Conservation (phyloP, 108 stramenopile species). For the Fragilaria crotonensis region DNA sequence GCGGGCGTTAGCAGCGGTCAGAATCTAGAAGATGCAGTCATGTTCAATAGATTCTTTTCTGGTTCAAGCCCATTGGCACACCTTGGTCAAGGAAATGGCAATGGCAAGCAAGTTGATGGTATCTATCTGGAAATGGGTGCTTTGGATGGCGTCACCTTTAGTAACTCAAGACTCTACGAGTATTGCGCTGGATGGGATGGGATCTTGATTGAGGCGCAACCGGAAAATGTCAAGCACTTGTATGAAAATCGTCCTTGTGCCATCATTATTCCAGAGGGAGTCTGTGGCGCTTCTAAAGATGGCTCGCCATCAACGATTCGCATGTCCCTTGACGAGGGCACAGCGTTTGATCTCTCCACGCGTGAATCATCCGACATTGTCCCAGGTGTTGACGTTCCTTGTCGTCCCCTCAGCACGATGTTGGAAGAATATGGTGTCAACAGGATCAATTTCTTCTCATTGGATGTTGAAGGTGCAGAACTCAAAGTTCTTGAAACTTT, state of each 20-base stretch:
- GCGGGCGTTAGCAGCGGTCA: neutral
- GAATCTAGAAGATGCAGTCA: conserved; percentile 6
- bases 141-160: conserved; percentile 39
- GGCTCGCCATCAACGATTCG: neutral
- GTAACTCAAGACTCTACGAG: conserved; percentile 47
- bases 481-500: conserved; percentile 36
- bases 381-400: neutral
- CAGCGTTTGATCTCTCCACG: no score
- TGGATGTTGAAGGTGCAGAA: conserved; percentile 70
- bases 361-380: neutral
- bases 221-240: conserved; percentile 19
- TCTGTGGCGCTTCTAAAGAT: neutral
- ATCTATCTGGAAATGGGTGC: conserved; percentile 55
- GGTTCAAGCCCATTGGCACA: conserved; percentile 10
- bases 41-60: conserved; percentile 7
- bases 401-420: neutral
- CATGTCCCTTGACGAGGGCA: neutral
- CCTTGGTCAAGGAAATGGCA: conserved; percentile 4
- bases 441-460: conserved; percentile 47
- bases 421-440: neutral
- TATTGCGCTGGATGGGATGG: conserved; percentile 46
- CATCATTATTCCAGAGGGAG: neutral
- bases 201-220: conserved; percentile 45
- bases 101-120: conserved; percentile 11
- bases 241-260: conserved; percentile 36